Evolutionary conservation across 2,329 filamentous ascomycete genomes (phyloP).

Genomic region (Aaosphaeria pasadenensis): DNA sequence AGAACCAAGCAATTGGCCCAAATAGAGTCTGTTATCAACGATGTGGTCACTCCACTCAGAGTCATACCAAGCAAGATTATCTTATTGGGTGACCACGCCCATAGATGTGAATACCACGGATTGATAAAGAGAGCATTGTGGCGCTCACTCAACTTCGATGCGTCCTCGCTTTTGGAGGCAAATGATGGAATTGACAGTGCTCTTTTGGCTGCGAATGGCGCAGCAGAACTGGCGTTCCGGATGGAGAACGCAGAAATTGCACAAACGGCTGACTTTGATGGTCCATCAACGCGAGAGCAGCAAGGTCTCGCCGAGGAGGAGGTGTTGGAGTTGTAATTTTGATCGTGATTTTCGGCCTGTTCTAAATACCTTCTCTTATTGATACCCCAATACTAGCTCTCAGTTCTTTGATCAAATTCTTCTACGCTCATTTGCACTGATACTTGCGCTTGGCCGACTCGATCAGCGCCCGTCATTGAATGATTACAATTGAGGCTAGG

Average conservation of each 20-base stretch:
- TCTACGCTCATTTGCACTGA: too few species aligned
- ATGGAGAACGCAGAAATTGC: neutral
- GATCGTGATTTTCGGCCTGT: neutral
- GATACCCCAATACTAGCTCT: neutral
- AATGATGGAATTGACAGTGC: neutral
- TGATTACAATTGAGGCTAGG: too few species aligned
- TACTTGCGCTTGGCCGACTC: too few species aligned
- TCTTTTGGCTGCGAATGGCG: neutral
- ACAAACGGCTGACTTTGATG: neutral
- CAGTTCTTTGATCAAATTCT: too few species aligned
- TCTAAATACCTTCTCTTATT: neutral
- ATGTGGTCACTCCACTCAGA: constrained; percentile 6
- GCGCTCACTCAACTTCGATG: neutral
- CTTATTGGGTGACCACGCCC: constrained; percentile 18
- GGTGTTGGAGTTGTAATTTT: neutral
- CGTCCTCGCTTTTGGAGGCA: neutral
- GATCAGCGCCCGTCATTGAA: too few species aligned
- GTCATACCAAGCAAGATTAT: constrained; percentile 13
- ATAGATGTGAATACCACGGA: constrained; percentile 17
- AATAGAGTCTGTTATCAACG: constrained; percentile 17
- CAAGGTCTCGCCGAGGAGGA: neutral
- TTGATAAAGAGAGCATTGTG: constrained; percentile 10
- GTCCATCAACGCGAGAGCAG: neutral
- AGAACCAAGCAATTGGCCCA: constrained; percentile 21
- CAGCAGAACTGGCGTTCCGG: neutral